These are phyloP conservation scores for Vanderwaltozyma verrucispora DNA, from an alignment of 805 yeast genomes.

Conservation along the genomic window DNA sequence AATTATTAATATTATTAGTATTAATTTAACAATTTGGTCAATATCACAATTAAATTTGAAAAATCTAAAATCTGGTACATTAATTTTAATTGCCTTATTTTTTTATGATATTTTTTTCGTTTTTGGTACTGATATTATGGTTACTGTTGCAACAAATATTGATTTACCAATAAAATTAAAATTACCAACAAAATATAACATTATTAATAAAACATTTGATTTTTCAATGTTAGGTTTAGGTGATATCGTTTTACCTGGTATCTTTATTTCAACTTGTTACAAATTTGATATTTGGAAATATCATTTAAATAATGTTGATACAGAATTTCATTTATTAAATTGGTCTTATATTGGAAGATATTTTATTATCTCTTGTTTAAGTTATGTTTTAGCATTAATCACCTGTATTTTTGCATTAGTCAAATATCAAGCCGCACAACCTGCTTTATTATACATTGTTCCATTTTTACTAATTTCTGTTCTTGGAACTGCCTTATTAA, in stretches of 20 bases:
- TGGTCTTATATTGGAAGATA: slow-evolving; percentile 32
- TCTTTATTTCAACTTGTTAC: slow-evolving; percentile 39
- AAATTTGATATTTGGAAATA: slow-evolving; percentile 39
- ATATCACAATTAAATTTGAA: slow-evolving; percentile 32
- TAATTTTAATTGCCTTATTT: slow-evolving; percentile 41
- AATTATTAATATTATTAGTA: slow-evolving; percentile 34
- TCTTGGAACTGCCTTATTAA: slow-evolving; percentile 25
- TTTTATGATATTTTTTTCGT: slow-evolving; percentile 60
- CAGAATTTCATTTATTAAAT: slow-evolving; percentile 33
- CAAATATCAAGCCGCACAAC: slow-evolving; percentile 42
- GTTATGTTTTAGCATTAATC: slow-evolving; percentile 39
- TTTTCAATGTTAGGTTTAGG: slow-evolving; percentile 47
- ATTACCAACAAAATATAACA: slow-evolving; percentile 16
- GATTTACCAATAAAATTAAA: slow-evolving; percentile 37
- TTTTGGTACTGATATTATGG: slow-evolving; percentile 52
- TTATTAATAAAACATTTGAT: slow-evolving; percentile 6
- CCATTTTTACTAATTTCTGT: slow-evolving; percentile 36
- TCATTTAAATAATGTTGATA: slow-evolving; percentile 23
- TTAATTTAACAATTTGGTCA: slow-evolving; percentile 35
- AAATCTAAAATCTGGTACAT: slow-evolving; percentile 36
- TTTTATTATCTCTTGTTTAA: slow-evolving; percentile 35
- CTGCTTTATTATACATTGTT: slow-evolving; percentile 55
- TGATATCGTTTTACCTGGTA: slow-evolving; percentile 53
- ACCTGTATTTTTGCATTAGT: slow-evolving; percentile 34
- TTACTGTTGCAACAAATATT: slow-evolving; percentile 44